Base-by-base conservation (phyloP, 768 basidiomycete genomes). In the Plicaturopsis crispa region DNA sequence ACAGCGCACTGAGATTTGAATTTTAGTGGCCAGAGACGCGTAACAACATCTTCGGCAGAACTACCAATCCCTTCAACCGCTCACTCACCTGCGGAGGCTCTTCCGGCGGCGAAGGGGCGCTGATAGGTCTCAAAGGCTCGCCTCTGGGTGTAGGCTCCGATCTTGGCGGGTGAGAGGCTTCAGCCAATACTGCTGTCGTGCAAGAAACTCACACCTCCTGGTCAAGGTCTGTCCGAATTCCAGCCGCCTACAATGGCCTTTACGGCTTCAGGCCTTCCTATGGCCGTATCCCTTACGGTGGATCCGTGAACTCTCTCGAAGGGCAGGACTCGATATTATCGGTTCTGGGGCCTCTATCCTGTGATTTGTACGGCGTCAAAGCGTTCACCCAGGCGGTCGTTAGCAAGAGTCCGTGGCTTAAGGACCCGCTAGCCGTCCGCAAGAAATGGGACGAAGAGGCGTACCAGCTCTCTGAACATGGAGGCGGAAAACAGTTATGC, bases 31-130 rank as follows among this genome's bases (percentile, higher is more conserved):
- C 70, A 1, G 89, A 94, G 54, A 80, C 84, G 0, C 76, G 68
- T 62, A 92, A 92, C 51, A 60, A 78, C 43, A 65, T 90, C 20
- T 92, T 84, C 48, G 89, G 88, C 2, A 67, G 84, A 37, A 91
- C 90, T 0, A 50, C 62, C 12, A 89, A 91, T 49, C 89, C 89
- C 0, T 63, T 69, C 52, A 88, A 90, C 52, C 72, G 80, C 7
- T 66, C 67, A 13, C 63, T 87, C 33, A 87, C 83, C 4, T 60
- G 66, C 4, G 88, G 89, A 8, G 90, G 90, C 2, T 90, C 86
- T 0, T 85, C 82, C 3, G 90, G 90, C 5, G 90, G 89, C 23
- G 90, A 92, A 61, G 84, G 83, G 30, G 84, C 88, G 1, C 67
- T 92, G 5, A 48, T 90, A 31, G 79, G 77, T 51, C 33, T 59